These are phyloP conservation scores for Metschnikowia koreensis DNA, from an alignment of 805 yeast genomes.

Conservation along the genomic window DNA sequence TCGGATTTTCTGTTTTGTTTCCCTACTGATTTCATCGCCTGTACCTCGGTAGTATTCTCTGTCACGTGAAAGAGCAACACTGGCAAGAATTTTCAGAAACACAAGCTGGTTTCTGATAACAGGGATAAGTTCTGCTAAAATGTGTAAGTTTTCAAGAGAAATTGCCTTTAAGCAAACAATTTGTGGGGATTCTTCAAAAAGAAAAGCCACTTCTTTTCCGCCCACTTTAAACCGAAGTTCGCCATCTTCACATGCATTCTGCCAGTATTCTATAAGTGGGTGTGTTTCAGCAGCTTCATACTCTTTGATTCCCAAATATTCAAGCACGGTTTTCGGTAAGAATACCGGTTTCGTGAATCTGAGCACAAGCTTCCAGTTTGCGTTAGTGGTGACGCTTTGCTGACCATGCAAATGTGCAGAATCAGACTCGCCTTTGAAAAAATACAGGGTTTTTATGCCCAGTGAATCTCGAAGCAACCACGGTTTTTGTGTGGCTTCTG, in stretches of 20 bases:
- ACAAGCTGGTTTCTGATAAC: conserved; percentile 32
- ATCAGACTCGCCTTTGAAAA: conserved; percentile 18
- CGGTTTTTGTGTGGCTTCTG: conserved; percentile 17
- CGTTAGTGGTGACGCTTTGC: conserved; percentile 3
- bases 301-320: conserved; percentile 27
- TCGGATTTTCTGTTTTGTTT: conserved; percentile 28
- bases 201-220: conserved; percentile 2
- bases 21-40: conserved; percentile 4
- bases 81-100: conserved; percentile 18
- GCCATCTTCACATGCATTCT: background rate
- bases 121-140: conserved; percentile 27
- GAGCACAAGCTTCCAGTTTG: conserved; percentile 28
- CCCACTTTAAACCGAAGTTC: conserved; percentile 3
- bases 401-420: conserved; percentile 2
- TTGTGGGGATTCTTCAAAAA: conserved; percentile 12
- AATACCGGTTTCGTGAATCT: conserved; percentile 25
- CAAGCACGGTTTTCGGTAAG: conserved; percentile 29
- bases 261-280: background rate
- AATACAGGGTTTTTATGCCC: conserved; percentile 16
- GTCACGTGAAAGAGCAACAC: conserved; percentile 9
- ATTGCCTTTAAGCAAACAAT: conserved; percentile 25
- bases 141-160: conserved; percentile 23
- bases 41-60: background rate
- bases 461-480: conserved; percentile 22
- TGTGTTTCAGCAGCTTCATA: conserved; percentile 1